Base-by-base conservation (phyloP, 495 filamentous ascomycete genomes). In the Penicillium fimorum region DNA sequence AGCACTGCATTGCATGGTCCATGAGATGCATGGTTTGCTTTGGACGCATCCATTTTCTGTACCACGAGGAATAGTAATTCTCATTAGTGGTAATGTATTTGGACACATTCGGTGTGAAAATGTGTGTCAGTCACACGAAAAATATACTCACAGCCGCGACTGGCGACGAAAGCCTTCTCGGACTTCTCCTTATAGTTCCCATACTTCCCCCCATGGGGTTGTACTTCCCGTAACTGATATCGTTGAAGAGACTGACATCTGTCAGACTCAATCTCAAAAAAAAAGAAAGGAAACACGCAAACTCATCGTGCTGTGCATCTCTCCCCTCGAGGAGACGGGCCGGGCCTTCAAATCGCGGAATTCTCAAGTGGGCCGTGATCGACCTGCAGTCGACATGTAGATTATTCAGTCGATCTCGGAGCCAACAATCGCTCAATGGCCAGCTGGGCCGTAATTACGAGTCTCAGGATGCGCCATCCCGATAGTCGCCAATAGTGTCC, bases 401-500 rank as follows among this genome's bases (percentile, higher is more conserved):
- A 56, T 56, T 51, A 46, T 50, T 51, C 53, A 51, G 40, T 57
- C 55, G 55, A 44, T 50, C 54, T 56, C 38, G 53, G 46, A 56
- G 54, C 44, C 35, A 44, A 37, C 40, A 56, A 47, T 37, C 20
- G 38, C 45, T 50, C 46, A 56, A 46, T 48, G 54, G 54, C 38
- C 38, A 47, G 30, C 37, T 56, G 27, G 53, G 41, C 50, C 38
- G 25, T 30, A 56, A 54, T 54, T 54, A 54, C 52, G 30, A 53
- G 42, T 53, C 38, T 20, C 54, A 49, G 44, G 55, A 61, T 64
- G 64, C 65, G 55, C 62, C 59, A 60, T 56, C 57, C 65, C 65
- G 65, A 62, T 67, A 66, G 60, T 61, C 65, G 58, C 62, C 59
- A 65, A 67, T 66, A 65, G 66, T 51, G 57, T 58, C 56, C 56